These are phyloP conservation scores for Torrubiellomyces zombiae DNA, from an alignment of 2,329 filamentous ascomycete species.

Conservation along the genomic window DNA sequence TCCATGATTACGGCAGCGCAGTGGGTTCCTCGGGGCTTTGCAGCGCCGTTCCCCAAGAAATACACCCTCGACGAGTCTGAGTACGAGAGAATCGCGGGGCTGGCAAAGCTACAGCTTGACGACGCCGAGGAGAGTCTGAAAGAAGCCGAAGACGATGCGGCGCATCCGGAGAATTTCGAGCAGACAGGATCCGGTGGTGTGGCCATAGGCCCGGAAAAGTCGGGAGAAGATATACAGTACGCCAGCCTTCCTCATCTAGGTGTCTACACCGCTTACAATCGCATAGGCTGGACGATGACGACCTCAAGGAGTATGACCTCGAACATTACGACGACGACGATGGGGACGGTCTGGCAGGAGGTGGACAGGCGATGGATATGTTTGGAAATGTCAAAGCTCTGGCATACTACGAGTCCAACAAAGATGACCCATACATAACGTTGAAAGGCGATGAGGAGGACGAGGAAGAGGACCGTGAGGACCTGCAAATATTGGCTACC, in stretches of 20 bases:
- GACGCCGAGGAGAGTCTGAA: slow-evolving; percentile 79
- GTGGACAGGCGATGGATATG: slow-evolving; percentile 64
- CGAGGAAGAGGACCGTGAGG: slow-evolving; percentile 78
- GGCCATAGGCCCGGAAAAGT: neutral
- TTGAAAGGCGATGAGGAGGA: slow-evolving; percentile 53
- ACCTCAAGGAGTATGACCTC: slow-evolving; percentile 89
- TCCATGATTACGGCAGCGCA: slow-evolving; percentile 64
- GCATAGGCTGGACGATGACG: slow-evolving; percentile 45
- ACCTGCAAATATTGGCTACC: slow-evolving; percentile 79
- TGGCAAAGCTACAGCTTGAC: slow-evolving; percentile 68
- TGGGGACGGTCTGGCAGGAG: slow-evolving; percentile 19
- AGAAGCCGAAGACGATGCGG: slow-evolving; percentile 39
- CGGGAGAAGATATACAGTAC: no score
- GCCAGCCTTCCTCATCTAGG: no score
- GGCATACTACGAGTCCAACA: slow-evolving; percentile 84
- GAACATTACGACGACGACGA: slow-evolving; percentile 86
- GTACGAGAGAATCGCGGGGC: slow-evolving; percentile 56
- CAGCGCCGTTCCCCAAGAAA: slow-evolving; percentile 58
- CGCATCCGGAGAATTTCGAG: slow-evolving; percentile 12
- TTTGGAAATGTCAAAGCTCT: slow-evolving; percentile 91
- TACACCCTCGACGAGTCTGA: slow-evolving; percentile 63
- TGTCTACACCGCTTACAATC: neutral
- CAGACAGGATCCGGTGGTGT: slow-evolving; percentile 6
- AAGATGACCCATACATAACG: slow-evolving; percentile 93
- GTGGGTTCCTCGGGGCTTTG: slow-evolving; percentile 64